These are phyloP conservation scores for Adansonia grandidieri DNA, from an alignment of 441 rosid genomes.

Conservation along the genomic window DNA sequence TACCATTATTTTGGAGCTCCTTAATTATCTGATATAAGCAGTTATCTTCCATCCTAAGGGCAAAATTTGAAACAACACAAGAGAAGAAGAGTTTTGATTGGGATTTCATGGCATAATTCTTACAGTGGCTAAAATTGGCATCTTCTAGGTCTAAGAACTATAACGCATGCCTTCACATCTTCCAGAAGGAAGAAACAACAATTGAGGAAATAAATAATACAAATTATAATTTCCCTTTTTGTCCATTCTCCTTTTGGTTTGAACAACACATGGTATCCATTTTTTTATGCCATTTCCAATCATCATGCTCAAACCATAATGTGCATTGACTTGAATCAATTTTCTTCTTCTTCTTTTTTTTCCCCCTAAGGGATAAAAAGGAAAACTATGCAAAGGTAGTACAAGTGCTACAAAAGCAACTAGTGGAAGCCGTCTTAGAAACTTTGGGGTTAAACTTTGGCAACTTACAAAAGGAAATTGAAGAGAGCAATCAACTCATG, in stretches of 20 bases:
- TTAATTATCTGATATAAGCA: constrained; percentile 16
- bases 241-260: neutral
- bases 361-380: constrained; percentile 52
- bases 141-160: neutral
- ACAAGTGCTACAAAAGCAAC: constrained; percentile 46
- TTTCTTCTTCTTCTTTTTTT: neutral
- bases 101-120: neutral
- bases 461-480: constrained; percentile 43
- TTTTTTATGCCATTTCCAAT: constrained; percentile 6
- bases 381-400: constrained; percentile 57
- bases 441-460: constrained; percentile 54
- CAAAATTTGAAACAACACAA: constrained; percentile 16
- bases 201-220: constrained; percentile 1
- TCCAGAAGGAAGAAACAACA: constrained; percentile 18
- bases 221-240: neutral
- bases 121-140: constrained; percentile 17
- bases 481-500: constrained; percentile 58
- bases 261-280: constrained; percentile 1
- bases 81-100: constrained; percentile 6
- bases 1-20: neutral
- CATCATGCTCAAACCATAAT: neutral
- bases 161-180: constrained; percentile 14
- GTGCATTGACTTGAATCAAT: neutral
- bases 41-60: neutral
- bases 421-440: constrained; percentile 53